Conservation (phyloP, 1,284 basidiomycete species). For the Thelephora terrestris region DNA sequence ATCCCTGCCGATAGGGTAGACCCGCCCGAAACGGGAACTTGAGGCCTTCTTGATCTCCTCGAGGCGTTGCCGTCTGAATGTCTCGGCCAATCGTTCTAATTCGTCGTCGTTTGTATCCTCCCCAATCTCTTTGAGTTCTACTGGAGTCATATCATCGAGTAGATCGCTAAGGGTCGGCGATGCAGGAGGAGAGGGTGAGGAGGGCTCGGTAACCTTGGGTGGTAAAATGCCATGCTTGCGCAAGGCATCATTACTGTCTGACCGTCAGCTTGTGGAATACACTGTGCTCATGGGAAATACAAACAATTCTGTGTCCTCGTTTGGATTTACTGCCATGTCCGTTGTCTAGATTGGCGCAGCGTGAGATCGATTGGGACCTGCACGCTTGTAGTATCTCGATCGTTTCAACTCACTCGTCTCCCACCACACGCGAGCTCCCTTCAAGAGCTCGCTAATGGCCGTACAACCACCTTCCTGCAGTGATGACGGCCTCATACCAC, state of each 20-base stretch:
- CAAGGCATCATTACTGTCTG: slow-evolving; percentile 77
- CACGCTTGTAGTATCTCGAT: background rate
- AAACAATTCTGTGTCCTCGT: slow-evolving; percentile 93
- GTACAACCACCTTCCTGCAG: slow-evolving; percentile 11
- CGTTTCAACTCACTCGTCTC: background rate
- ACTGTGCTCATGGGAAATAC: slow-evolving; percentile 18
- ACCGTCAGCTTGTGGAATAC: slow-evolving; percentile 3
- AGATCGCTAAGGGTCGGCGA: slow-evolving; percentile 56
- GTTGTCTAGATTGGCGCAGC: slow-evolving; percentile 1
- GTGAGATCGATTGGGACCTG: background rate
- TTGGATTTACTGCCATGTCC: slow-evolving; percentile 58
- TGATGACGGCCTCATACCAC: slow-evolving; percentile 30
- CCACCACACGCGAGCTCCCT: background rate
- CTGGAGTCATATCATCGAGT: slow-evolving; percentile 54
- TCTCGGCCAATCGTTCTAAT: slow-evolving; percentile 66
- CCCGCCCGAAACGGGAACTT: slow-evolving; percentile 71
- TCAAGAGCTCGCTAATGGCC: background rate
- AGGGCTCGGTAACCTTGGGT: slow-evolving; percentile 56
- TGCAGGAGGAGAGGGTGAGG: slow-evolving; percentile 63
- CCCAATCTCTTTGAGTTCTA: slow-evolving; percentile 58
- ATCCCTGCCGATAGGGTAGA: slow-evolving; percentile 85
- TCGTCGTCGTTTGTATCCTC: slow-evolving; percentile 70
- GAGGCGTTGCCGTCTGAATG: slow-evolving; percentile 58
- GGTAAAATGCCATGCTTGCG: slow-evolving; percentile 88
- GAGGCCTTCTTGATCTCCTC: slow-evolving; percentile 51